Conservation (phyloP, 495 filamentous ascomycete genomes). For the Daldinia grandis region DNA sequence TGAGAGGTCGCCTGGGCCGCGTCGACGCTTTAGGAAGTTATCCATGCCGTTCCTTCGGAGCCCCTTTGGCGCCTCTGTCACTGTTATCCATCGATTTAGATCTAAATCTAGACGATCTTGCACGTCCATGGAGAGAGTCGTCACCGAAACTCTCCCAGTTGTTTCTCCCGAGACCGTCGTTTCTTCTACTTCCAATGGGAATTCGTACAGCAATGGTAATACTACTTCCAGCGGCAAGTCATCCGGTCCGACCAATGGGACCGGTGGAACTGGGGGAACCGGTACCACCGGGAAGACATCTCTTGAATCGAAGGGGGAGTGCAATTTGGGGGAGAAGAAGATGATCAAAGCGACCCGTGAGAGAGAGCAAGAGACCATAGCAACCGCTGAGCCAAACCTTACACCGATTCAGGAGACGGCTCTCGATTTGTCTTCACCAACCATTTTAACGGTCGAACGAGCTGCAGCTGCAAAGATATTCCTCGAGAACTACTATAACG, state of each 20-base stretch:
- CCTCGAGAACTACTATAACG: slow-evolving; percentile 83
- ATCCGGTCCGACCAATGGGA: slow-evolving; percentile 46
- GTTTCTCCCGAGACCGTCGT: slow-evolving; percentile 28
- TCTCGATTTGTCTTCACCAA: slow-evolving; percentile 57
- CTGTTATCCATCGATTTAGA: slow-evolving; percentile 55
- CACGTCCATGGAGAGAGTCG: slow-evolving; percentile 34
- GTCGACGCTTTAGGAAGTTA: slow-evolving; percentile 51
- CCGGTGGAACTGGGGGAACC: slow-evolving; percentile 33
- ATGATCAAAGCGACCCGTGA: slow-evolving; percentile 34
- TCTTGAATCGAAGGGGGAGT: slow-evolving; percentile 52
- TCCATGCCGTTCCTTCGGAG: slow-evolving; percentile 53
- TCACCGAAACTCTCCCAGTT: slow-evolving; percentile 22
- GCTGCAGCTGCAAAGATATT: slow-evolving; percentile 83
- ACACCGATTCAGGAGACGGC: slow-evolving; percentile 54
- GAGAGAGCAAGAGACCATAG: slow-evolving; percentile 27
- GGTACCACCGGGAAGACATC: slow-evolving; percentile 52
- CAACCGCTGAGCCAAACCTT: slow-evolving; percentile 47
- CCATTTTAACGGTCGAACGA: slow-evolving; percentile 79
- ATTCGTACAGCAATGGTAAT: slow-evolving; percentile 43
- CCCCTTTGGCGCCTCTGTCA: slow-evolving; percentile 52
- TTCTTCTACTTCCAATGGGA: slow-evolving; percentile 30
- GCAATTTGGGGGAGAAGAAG: slow-evolving; percentile 37
- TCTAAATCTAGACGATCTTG: slow-evolving; percentile 49
- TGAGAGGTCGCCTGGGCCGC: slow-evolving; percentile 29
- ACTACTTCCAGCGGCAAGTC: slow-evolving; percentile 47